A percentile compares a stretch with the other conserved stretches of the same genome.
These are phyloP conservation scores for Raddia guianensis DNA, from an alignment of 176 grass and related monocot genomes.

Conservation along the genomic window DNA sequence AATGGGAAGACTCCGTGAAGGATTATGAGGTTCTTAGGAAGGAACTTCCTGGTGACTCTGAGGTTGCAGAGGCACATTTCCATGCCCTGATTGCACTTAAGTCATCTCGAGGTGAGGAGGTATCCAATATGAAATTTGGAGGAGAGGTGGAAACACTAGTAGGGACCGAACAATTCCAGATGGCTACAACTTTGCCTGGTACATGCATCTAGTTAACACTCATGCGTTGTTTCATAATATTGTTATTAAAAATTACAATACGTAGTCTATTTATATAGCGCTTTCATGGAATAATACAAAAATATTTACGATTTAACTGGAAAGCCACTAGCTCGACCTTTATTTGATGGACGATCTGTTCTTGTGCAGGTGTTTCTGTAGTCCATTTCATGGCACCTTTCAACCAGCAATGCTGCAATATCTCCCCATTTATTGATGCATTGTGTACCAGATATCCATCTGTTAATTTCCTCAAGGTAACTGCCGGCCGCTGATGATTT, in stretches of 20 bases:
- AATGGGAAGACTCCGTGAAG: conserved; percentile 77
- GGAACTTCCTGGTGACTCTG: conserved; percentile 75
- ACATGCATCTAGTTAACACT: conserved; percentile 22
- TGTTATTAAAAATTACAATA: neutral
- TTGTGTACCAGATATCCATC: conserved; percentile 87
- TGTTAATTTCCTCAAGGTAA: conserved; percentile 95
- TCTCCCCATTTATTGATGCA: conserved; percentile 66
- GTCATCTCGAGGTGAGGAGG: conserved; percentile 79
- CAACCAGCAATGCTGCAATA: conserved; percentile 75
- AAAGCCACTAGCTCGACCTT: neutral
- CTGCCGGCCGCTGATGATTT: neutral
- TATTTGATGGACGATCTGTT: neutral
- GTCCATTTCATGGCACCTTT: conserved; percentile 76
- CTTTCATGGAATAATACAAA: neutral
- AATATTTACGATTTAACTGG: neutral
- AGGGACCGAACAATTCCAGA: conserved; percentile 78
- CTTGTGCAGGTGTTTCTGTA: conserved; percentile 71
- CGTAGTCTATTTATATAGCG: neutral
- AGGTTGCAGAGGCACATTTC: conserved; percentile 89
- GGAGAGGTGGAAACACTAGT: conserved; percentile 80
- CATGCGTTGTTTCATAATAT: neutral
- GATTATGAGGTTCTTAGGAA: conserved; percentile 87
- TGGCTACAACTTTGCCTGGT: conserved; percentile 87
- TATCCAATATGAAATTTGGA: conserved; percentile 93
- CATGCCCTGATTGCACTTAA: conserved; percentile 83